Base-by-base conservation (phyloP, 768 basidiomycete species). In the Tricholoma matsutake region DNA sequence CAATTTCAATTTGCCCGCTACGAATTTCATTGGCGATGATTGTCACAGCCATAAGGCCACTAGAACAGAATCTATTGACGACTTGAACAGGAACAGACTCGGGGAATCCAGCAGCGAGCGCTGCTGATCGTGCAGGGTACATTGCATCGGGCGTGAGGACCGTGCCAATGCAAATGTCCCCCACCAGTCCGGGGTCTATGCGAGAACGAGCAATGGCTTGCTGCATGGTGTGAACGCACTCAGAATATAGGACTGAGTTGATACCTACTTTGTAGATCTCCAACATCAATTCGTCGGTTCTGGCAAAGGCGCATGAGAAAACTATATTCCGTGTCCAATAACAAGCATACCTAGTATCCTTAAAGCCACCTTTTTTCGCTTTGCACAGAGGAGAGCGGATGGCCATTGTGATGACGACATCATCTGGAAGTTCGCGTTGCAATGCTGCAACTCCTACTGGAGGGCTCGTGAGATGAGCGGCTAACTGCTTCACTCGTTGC, bases 361-460 rank as follows among this genome's bases (percentile, higher is more conserved):
- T 89, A 74, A 83, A 78, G 3, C 84, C 89, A 29, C 92, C 92
- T 66, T 88, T 91, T 71, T 81, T 88, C 4, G 91, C 85, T 64
- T 88, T 91, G 61, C 87, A 88, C 57, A 91, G 72, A 1, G 90
- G 88, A 3, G 88, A 89, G 32, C 90, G 85, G 65, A 88, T 85
- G 61, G 91, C 89, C 79, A 91, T 82, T 2, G 91, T 92, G 61
- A 93, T 84, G 69, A 93, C 92, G 11, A 93, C 86, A 79, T 93
- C 92, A 63, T 92, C 85, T 3, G 84, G 83, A 55, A 73, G 80
- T 70, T 89, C 87, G 45, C 73, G 76, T 62, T 85, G 78, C 53
- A 92, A 76, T 14, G 79, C 76, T 22, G 78, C 72, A 6, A 85
- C 68, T n/a, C 83, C 84, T 28, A 65, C 71, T 16, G 79, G 71